Base-by-base conservation (phyloP, 2,329 filamentous ascomycete genomes). In the Ophiostoma sp. region DNA sequence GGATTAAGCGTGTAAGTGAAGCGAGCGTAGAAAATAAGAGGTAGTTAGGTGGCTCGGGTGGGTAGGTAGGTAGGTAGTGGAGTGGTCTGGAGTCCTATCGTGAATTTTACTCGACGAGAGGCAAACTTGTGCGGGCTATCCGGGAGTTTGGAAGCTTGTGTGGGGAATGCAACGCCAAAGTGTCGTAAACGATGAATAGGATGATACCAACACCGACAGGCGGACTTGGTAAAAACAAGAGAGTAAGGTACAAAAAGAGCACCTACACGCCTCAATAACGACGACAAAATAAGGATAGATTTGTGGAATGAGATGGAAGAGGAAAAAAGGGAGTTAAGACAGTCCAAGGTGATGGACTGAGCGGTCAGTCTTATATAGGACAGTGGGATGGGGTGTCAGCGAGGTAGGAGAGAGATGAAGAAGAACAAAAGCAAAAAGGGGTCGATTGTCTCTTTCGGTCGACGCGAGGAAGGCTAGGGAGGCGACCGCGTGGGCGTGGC, bases 191-290 rank as follows among this genome's bases (percentile, higher is more conserved):
- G 59, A 22, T 50, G 22, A 71, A 50, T 22, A 17, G 25, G 33
- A 64, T 12, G 28, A 66, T 25, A 45, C 61, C 59, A 73, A 31
- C 52, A n/a, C 33, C 15, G 22, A 17, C 31, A 19, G 17, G 55
- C 7, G 19, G 17, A 17, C 25, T 36, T 71, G 33, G 33, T 39
- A 5, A 50, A 59, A 25, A 70, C 33, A 45, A 72, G 28, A 52
- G 39, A 59, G 48, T 15, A 61, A 70, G 79, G 78, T 76, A 80
- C 78, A 74, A 74, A 64, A 72, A 78, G 77, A 69, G 78, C 79
- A 78, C 80, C 78, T 57, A 68, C 71, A 76, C 78, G 80, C 80
- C 78, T 81, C 76, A 81, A 79, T 81, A 81, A 78, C 80, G 79
- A 80, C 78, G 68, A 76, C 80, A 81, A 80, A 80, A 78, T 76